A percentile compares a stretch with the other conserved stretches of the same genome.
These are phyloP conservation scores for Luvunga scandens DNA, from an alignment of 345 rosid species.

Conservation along the genomic window DNA sequence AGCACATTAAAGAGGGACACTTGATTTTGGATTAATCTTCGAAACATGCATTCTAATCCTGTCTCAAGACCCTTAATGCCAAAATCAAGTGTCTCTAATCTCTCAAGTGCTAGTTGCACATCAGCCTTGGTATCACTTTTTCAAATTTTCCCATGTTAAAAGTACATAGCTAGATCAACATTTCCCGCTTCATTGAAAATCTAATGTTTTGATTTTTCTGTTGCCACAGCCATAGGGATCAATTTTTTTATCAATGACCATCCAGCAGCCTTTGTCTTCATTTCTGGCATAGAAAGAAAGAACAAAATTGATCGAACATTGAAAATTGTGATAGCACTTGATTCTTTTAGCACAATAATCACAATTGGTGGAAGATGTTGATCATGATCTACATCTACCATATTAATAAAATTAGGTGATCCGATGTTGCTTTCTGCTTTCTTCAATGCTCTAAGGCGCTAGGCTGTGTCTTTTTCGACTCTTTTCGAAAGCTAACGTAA, in stretches of 20 bases:
- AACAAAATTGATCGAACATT: conserved; percentile 41
- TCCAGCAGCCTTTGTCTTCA: conserved; percentile 27
- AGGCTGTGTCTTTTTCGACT: conserved; percentile 41
- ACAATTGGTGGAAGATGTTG: conserved; percentile 16
- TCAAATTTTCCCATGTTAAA: conserved; percentile 12
- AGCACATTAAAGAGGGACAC: conserved; percentile 34
- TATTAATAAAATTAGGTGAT: conserved; percentile 4
- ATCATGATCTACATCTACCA: conserved; percentile 9
- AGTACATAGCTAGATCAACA: conserved; percentile 30
- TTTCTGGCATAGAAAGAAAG: conserved; percentile 34
- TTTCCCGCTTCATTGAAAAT: conserved; percentile 37
- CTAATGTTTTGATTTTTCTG: conserved; percentile 8
- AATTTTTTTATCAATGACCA: conserved; percentile 41
- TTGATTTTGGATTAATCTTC: conserved; percentile 37
- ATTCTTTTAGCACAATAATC: conserved; percentile 3
- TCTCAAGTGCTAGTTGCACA: conserved; percentile 9
- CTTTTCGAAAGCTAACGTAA: conserved; percentile 57
- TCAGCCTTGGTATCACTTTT: conserved; percentile 22
- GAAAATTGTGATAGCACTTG: conserved; percentile 17
- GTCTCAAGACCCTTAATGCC: conserved; percentile 31
- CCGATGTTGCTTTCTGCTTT: conserved; percentile 25
- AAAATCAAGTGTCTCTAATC: conserved; percentile 32
- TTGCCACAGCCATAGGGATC: conserved; percentile 18
- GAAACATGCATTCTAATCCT: conserved; percentile 33
- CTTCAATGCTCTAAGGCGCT: conserved; percentile 41